phyloP scores from a whole-genome alignment of 2,329 filamentous ascomycete species.

The Keithomyces neogunnii region DNA sequence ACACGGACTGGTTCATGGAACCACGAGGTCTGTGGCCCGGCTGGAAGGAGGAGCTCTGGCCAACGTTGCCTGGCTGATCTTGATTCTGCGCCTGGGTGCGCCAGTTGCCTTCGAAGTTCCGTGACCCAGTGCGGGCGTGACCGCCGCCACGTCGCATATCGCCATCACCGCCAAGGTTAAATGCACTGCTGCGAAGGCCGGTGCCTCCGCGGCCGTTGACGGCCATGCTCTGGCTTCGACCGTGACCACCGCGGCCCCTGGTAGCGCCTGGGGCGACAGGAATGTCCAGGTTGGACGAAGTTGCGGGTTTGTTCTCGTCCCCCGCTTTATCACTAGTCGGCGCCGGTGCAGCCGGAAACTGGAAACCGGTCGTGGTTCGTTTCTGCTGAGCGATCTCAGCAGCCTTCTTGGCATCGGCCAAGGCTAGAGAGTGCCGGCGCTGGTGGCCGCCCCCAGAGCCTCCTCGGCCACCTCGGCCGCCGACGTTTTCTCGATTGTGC shows the following conservation, averaged over 20 bases:
- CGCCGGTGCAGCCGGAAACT: conserved; percentile 75
- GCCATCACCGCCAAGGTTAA: conserved; percentile 40
- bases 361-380: conserved; percentile 85
- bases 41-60: conserved; percentile 69
- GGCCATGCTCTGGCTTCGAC: conserved; percentile 88
- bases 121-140: conserved; percentile 73
- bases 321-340: conserved; percentile 53
- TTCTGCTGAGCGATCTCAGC: conserved; percentile 96
- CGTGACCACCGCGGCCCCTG: conserved; percentile 52
- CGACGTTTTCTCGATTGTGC: conserved; percentile 25
- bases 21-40: conserved; percentile 81
- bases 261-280: conserved; percentile 33
- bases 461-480: conserved; percentile 58
- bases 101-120: conserved; percentile 98
- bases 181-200: conserved; percentile 53
- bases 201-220: conserved; percentile 62
- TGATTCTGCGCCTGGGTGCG: conserved; percentile 67
- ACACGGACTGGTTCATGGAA: conserved; percentile 81
- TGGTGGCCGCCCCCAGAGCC: conserved; percentile 72
- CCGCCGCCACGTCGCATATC: conserved; percentile 73
- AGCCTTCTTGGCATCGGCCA: conserved; percentile 95
- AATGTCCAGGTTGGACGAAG: conserved; percentile 22
- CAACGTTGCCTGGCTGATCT: conserved; percentile 38
- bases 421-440: conserved; percentile 84
- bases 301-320: conserved; percentile 32